Base-by-base conservation (phyloP, 208 protist genomes). In the Acanthamoeba triangularis region DNA sequence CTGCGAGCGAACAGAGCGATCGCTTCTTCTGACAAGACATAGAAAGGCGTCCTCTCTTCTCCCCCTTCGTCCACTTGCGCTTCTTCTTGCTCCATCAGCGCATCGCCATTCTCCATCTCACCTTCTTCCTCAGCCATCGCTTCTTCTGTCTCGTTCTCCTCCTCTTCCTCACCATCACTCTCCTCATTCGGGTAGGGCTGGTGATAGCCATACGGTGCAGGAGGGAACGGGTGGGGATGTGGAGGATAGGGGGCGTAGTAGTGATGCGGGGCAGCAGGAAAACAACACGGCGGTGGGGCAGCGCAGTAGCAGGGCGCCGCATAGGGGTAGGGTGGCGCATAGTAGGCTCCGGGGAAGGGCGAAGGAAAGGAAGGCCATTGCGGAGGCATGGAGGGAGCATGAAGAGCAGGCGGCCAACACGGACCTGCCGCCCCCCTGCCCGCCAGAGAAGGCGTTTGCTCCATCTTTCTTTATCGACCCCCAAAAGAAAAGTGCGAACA, bases 41-140 rank as follows among this genome's bases (percentile, higher is more conserved):
- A 90, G 82, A 90, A 90, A n/a, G 54, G 54, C 28, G 33, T 41
- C 6, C 18, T 28, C 49, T 90, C 47, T 63, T 90, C 54, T 28
- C 7, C 20, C 37, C 8, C 16, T 4, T 37, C 33, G 8, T 65
- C 82, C 49, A 37, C 30, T 90, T 56, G 16, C 35, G 2, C 33
- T 30, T 90, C 52, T 28, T 80, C 16, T 35, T 47, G 41, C 41
- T 78, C 67, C 67, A 44, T 41, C 67, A n/a, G 35, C 41, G 11
- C 72, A 10, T 14, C 30, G 16, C 20, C 72, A 16, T 80, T 28
- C 0, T 63, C 82, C 49, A 28, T 41, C 18, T 8, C 82, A 8
- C 23, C 82, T 44, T 63, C 82, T 65, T 35, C 82, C 52, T 54
- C 23, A 20, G 16, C 59, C 16, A 20, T n/a, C 30, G 14, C 47